A percentile compares a stretch with the other conserved stretches of the same genome.
Conservation (phyloP, 129 eudicot genomes). For the Chrysanthemum lavandulifolium region DNA sequence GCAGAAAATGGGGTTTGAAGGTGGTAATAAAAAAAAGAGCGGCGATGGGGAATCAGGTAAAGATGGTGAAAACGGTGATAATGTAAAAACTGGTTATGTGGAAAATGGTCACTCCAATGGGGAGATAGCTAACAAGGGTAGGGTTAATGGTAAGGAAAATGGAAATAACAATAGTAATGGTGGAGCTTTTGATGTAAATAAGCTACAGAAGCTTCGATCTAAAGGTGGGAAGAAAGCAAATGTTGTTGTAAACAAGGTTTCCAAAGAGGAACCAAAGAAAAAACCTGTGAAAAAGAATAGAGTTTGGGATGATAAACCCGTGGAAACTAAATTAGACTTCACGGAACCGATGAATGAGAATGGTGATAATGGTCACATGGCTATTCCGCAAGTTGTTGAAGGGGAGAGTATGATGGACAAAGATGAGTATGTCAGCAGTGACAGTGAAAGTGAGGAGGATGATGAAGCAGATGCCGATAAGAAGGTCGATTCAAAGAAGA, state of each 20-base stretch:
- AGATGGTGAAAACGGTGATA: slow-evolving; percentile 40
- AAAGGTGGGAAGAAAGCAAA: slow-evolving; percentile 77
- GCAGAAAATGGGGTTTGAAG: slow-evolving; percentile 49
- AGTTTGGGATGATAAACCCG: slow-evolving; percentile 82
- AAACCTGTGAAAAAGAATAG: slow-evolving; percentile 73
- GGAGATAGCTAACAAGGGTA: slow-evolving; percentile 32
- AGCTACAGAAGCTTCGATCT: slow-evolving; percentile 69
- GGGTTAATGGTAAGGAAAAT: slow-evolving; percentile 62
- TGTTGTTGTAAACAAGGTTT: slow-evolving; percentile 51
- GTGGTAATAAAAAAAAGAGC: slow-evolving; percentile 63
- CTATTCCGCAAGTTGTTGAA: slow-evolving; percentile 49
- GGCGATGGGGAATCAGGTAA: slow-evolving; percentile 52
- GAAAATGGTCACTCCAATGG: slow-evolving; percentile 63
- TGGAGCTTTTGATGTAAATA: slow-evolving; percentile 94
- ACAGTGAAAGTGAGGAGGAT: slow-evolving; percentile 75
- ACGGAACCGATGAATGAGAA: slow-evolving; percentile 80
- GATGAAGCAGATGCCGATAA: slow-evolving; percentile 47
- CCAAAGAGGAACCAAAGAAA: slow-evolving; percentile 75
- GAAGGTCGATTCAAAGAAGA: slow-evolving; percentile 64
- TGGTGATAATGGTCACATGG: slow-evolving; percentile 48
- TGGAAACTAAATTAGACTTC: slow-evolving; percentile 69
- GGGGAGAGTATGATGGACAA: slow-evolving; percentile 99
- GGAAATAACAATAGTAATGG: slow-evolving; percentile 37
- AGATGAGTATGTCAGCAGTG: slow-evolving; percentile 89
- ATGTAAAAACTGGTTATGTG: slow-evolving; percentile 24